These are phyloP conservation scores for Trametes cingulata DNA, from an alignment of 768 basidiomycete genomes.

Conservation along the genomic window DNA sequence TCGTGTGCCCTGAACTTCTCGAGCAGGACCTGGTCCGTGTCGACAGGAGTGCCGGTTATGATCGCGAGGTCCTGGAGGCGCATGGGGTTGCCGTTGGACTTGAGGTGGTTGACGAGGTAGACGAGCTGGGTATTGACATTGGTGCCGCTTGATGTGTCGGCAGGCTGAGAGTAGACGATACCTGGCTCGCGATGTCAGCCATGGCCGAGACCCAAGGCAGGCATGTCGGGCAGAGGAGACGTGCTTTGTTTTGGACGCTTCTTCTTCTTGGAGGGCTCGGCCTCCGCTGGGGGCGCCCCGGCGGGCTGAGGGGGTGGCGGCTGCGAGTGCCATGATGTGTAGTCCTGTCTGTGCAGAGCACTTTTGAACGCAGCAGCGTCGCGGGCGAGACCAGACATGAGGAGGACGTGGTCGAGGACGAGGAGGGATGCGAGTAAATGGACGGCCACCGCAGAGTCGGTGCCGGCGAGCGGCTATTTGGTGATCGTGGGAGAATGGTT, in stretches of 20 bases:
- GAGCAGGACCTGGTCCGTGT: conserved; percentile 66
- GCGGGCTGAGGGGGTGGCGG: conserved; percentile 42
- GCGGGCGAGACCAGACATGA: conserved; percentile 69
- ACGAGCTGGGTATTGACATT: conserved; percentile 88
- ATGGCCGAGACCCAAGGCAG: conserved; percentile 23
- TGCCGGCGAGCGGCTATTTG: neutral
- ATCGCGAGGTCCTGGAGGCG: conserved; percentile 87
- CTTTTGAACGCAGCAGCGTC: conserved; percentile 74
- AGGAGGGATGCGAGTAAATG: neutral
- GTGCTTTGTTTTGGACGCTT: conserved; percentile 64
- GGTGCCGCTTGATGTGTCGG: conserved; percentile 77
- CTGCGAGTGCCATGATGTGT: conserved; percentile 75
- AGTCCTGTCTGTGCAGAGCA: conserved; percentile 63
- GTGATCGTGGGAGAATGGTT: neutral
- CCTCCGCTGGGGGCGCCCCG: conserved; percentile 40
- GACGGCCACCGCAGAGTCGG: neutral
- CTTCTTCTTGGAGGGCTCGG: conserved; percentile 54
- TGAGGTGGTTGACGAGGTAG: conserved; percentile 80
- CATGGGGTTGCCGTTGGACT: conserved; percentile 70
- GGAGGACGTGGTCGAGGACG: conserved; percentile 6
- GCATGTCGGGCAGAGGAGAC: conserved; percentile 30
- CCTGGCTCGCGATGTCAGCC: conserved; percentile 41
- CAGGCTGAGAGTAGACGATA: conserved; percentile 84
- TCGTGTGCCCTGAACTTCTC: conserved; percentile 86
- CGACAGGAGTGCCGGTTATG: conserved; percentile 73